Conservation (phyloP, 2,329 filamentous ascomycete species). For the Hypoxylon sp. region DNA sequence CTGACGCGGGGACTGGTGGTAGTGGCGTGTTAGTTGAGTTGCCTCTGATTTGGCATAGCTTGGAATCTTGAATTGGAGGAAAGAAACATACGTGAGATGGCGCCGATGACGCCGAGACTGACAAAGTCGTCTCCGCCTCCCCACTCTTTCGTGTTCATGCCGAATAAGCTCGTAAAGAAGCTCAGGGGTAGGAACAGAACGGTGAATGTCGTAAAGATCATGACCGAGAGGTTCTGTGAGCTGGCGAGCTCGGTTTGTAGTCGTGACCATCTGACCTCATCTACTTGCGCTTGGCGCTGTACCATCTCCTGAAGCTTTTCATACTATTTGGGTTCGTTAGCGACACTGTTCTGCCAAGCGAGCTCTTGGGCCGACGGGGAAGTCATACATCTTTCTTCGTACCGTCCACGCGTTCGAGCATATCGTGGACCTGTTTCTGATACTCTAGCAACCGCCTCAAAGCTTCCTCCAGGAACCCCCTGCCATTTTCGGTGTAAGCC, state of each 20-base stretch:
- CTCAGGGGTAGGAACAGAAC: slow-evolving; percentile 73
- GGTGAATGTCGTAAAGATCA: slow-evolving; percentile 74
- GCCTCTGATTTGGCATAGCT: background rate
- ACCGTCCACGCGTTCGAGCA: slow-evolving; percentile 67
- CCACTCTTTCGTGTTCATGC: slow-evolving; percentile 74
- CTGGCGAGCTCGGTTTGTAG: slow-evolving; percentile 72
- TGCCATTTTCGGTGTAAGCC: slow-evolving; percentile 59
- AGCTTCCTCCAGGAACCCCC: slow-evolving; percentile 64
- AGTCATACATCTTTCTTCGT: slow-evolving; percentile 66
- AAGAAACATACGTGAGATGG: slow-evolving; percentile 54
- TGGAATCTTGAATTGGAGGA: slow-evolving; percentile 36
- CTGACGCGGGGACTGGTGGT: slow-evolving; percentile 59
- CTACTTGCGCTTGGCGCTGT: slow-evolving; percentile 74
- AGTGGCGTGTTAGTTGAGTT: slow-evolving; percentile 16
- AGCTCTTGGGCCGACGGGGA: background rate
- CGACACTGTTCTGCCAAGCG: background rate
- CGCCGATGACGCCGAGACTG: slow-evolving; percentile 59
- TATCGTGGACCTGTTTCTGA: slow-evolving; percentile 64
- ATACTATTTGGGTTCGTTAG: slow-evolving; percentile 55
- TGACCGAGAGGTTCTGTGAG: slow-evolving; percentile 70
- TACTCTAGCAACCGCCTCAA: slow-evolving; percentile 67
- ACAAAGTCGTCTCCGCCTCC: slow-evolving; percentile 58
- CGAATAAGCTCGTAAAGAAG: slow-evolving; percentile 74
- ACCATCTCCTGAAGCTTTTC: slow-evolving; percentile 75
- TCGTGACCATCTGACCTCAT: slow-evolving; percentile 72